Base-by-base conservation (phyloP, 176 grass and related monocot species). In the Calamus simplicifolius region DNA sequence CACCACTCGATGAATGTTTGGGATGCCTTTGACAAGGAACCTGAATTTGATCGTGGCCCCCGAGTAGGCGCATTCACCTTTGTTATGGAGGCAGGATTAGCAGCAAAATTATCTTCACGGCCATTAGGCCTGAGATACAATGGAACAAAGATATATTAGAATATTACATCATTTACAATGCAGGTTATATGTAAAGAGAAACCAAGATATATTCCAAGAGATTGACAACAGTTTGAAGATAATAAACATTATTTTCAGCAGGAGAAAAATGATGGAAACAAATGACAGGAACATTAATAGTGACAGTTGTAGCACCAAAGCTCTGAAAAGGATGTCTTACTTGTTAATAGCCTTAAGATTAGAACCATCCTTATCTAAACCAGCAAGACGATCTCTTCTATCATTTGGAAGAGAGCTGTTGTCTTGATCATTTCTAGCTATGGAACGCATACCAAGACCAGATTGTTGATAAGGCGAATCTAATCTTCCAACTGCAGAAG, bases 31-130 rank as follows among this genome's bases (percentile, higher is more conserved):
- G 85, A 69, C 67, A 73, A 58, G 70, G 77, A 76, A 77, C 75
- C 76, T 23, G 85, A 82, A 82, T 72, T 95, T 21, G 89, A 89
- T 68, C 85, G 73, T 48, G 86, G 85, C 51, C 90, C 85, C 15
- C 85, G 75, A 26, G 70, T 71, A 77, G 85, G 85, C 17, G 75
- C 70, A 48, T 82, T 95, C 16, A 54, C 64, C 73, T 85, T 89
- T 49, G 79, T 64, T 18, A 82, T 54, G 61, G 85, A 72, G 70
- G 81, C 50, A 69, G 69, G 62, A 58, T 50, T 84, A 77, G 60
- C 59, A 62, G 50, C 58, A 57, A 52, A 64, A 58, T 79, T 78
- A 54, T 85, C 76, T 75, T 95, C 77, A 61, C 52, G 55, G 51
- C 65, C 86, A 43, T 50, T 87, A 23, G 73, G 25, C 71, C 90